phyloP scores from a whole-genome alignment of 192 early-diverging fungal species.

The Coemansia sp. region DNA sequence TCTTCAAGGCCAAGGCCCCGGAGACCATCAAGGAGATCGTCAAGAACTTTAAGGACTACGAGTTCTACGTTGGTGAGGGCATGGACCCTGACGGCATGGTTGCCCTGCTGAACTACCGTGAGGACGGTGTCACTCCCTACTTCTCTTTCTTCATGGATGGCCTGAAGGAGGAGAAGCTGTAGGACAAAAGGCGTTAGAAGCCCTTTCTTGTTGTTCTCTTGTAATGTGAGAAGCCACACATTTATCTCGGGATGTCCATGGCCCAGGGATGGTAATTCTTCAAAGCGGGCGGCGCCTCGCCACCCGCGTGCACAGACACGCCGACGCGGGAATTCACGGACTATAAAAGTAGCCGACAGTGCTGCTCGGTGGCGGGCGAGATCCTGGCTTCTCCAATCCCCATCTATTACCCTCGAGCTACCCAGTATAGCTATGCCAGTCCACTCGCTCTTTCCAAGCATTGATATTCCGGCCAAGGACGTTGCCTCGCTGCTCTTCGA shows the following conservation, averaged over 20 bases:
- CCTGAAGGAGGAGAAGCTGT: conserved; percentile 71
- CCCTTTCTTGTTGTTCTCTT: too few relatives aligned
- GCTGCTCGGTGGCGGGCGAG: too few relatives aligned
- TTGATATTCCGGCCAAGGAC: conserved; percentile 17
- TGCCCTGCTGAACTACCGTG: conserved; percentile 89
- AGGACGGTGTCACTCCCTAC: conserved; percentile 88
- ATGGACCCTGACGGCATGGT: conserved; percentile 87
- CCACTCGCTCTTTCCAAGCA: conserved; percentile 18
- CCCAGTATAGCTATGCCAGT: conserved; percentile 22
- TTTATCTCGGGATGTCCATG: too few relatives aligned
- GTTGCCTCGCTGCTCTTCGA: conserved; percentile 25
- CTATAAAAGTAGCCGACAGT: too few relatives aligned
- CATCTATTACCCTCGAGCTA: too few relatives aligned
- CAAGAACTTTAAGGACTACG: conserved; percentile 77
- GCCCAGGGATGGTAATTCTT: too few relatives aligned
- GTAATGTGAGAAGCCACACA: too few relatives aligned
- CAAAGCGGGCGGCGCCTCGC: too few relatives aligned
- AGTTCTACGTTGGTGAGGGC: conserved; percentile 83
- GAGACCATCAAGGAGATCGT: conserved; percentile 74
- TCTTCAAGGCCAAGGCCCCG: conserved; percentile 60
- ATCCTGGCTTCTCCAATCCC: too few relatives aligned
- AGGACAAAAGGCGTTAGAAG: background rate
- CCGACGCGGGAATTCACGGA: too few relatives aligned
- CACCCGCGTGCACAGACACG: too few relatives aligned
- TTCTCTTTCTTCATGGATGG: conserved; percentile 89